A percentile compares a stretch with the other conserved stretches of the same genome.
Conservation (phyloP, 306 rosid genomes). For the Quercus bicolor region DNA sequence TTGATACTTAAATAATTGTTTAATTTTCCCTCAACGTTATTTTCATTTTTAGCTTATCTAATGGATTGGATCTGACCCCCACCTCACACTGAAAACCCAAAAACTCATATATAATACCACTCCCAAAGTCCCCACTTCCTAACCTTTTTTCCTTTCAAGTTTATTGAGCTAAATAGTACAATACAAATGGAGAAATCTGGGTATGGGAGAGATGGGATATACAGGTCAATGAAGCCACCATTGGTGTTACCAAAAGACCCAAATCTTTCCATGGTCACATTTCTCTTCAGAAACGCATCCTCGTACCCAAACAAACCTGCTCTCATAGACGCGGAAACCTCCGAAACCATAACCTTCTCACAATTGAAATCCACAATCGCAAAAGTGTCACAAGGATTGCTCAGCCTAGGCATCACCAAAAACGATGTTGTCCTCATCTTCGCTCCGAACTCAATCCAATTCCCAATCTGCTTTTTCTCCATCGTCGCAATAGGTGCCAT, state of each 20-base stretch:
- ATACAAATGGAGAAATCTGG: constrained; percentile 77
- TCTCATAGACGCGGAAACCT: constrained; percentile 55
- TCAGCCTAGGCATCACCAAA: constrained; percentile 53
- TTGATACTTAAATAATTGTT: too few relatives aligned
- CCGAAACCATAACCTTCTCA: constrained; percentile 39
- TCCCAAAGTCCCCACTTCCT: too few relatives aligned
- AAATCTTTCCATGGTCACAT: constrained; percentile 53
- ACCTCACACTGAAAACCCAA: too few relatives aligned
- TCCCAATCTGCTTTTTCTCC: constrained; percentile 56
- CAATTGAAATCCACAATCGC: constrained; percentile 47
- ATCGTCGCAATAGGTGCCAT: constrained; percentile 61
- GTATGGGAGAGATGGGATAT: constrained; percentile 68
- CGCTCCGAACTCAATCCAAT: constrained; percentile 65
- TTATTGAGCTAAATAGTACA: neutral
- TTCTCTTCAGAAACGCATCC: constrained; percentile 48
- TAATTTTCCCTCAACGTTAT: too few relatives aligned
- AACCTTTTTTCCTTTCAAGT: too few relatives aligned
- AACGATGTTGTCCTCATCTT: constrained; percentile 76
- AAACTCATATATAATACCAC: too few relatives aligned
- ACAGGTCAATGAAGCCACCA: constrained; percentile 65
- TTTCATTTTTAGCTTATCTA: too few relatives aligned
- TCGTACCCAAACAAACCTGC: constrained; percentile 59
- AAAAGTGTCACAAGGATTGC: constrained; percentile 49
- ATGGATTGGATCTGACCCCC: too few relatives aligned
- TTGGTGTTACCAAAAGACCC: constrained; percentile 42